Percentiles rank a stretch among this genome's conserved stretches.
These are phyloP conservation scores for Saturnispora besseyi DNA, from an alignment of 805 yeast genomes.

Conservation along the genomic window DNA sequence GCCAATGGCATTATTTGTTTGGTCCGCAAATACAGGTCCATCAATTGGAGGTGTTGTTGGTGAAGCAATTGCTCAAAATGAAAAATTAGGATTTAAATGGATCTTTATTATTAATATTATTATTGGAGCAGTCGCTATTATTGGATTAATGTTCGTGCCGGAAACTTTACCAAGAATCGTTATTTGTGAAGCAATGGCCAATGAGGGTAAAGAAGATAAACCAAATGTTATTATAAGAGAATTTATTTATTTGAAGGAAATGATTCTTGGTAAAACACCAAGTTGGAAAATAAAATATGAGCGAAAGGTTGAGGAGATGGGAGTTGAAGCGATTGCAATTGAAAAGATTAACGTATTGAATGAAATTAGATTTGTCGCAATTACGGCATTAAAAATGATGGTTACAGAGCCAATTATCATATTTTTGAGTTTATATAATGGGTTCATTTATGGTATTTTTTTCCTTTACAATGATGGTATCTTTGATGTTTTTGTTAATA, in stretches of 20 bases:
- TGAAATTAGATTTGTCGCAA: constrained; percentile 23
- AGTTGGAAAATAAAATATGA: constrained; percentile 13
- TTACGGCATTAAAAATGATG: constrained; percentile 29
- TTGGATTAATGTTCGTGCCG: constrained; percentile 22
- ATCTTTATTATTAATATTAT: constrained; percentile 27
- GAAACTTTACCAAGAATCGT: constrained; percentile 31
- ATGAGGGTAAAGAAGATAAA: constrained; percentile 17
- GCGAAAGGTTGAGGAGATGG: constrained; percentile 11
- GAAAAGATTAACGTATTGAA: constrained; percentile 19
- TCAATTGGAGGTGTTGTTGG: constrained; percentile 31
- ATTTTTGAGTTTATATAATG: constrained; percentile 29
- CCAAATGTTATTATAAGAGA: constrained; percentile 23
- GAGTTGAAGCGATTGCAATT: constrained; percentile 18
- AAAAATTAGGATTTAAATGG: constrained; percentile 26
- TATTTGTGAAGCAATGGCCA: constrained; percentile 24
- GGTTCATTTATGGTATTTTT: constrained; percentile 29
- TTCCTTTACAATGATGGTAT: constrained; percentile 31
- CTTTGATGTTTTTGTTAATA: constrained; percentile 27
- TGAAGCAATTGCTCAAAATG: constrained; percentile 27
- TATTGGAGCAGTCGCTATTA: constrained; percentile 21
- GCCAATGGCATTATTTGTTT: constrained; percentile 29
- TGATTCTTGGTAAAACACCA: constrained; percentile 16
- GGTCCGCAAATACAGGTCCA: constrained; percentile 30
- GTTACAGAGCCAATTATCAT: constrained; percentile 29
- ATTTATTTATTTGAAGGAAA: constrained; percentile 15